Evolutionary conservation across 2,329 filamentous ascomycete genomes (phyloP).

Genomic region (Aspergillus pseudonomiae): DNA sequence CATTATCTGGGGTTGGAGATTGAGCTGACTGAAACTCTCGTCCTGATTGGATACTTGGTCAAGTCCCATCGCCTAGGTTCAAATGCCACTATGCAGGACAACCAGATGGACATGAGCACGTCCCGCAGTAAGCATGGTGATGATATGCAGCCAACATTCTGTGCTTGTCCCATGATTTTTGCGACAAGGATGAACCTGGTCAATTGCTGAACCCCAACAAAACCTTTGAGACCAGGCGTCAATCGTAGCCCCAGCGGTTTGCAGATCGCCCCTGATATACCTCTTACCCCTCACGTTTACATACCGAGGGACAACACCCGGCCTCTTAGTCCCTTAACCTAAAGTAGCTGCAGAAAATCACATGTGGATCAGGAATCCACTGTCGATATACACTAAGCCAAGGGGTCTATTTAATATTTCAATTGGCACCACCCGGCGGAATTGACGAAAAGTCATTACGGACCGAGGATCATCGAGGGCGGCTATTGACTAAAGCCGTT

Average conservation of each 20-base stretch:
- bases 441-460: not conserved
- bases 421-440: not conserved
- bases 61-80: not conserved
- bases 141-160: not conserved
- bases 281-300: not conserved
- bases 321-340: not conserved
- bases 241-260: not conserved
- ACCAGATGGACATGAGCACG: not conserved
- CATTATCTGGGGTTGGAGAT: not conserved
- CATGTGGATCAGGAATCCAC: not conserved
- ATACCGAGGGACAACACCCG: not conserved
- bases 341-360: not conserved
- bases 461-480: not conserved
- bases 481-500: not conserved
- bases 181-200: not conserved
- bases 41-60: not conserved
- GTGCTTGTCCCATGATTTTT: not conserved
- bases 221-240: not conserved
- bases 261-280: not conserved
- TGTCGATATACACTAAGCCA: not conserved
- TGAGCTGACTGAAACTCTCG: not conserved
- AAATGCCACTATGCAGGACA: too few species aligned
- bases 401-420: not conserved
- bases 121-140: not conserved
- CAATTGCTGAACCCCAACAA: not conserved